These are phyloP conservation scores for Botrytis fabae DNA, from an alignment of 2,329 filamentous ascomycete genomes.

Conservation along the genomic window DNA sequence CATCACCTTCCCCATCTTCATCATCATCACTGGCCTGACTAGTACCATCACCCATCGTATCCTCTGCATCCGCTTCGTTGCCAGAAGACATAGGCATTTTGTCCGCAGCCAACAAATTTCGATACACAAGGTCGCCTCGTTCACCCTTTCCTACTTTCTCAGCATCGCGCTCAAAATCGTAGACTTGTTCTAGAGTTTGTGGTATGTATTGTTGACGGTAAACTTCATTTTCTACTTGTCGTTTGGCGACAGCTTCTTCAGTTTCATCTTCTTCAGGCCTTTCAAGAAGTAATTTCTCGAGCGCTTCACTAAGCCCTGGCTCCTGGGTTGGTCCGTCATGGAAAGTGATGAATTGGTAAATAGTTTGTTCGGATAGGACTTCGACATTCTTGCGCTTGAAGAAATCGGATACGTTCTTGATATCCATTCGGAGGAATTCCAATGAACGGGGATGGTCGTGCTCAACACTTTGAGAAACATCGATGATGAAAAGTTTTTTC, in stretches of 20 bases:
- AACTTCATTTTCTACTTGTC: conserved; percentile 83
- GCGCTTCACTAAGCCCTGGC: conserved; percentile 57
- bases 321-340: conserved; percentile 60
- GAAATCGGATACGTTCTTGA: conserved; percentile 95
- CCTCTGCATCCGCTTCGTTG: conserved; percentile 45
- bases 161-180: conserved; percentile 90
- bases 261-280: conserved; percentile 55
- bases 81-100: conserved; percentile 50
- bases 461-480: conserved; percentile 96
- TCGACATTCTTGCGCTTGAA: conserved; percentile 85
- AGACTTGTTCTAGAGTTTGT: conserved; percentile 92
- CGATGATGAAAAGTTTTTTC: conserved; percentile 84
- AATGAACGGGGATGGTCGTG: conserved; percentile 90
- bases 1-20: conserved; percentile 46
- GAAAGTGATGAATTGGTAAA: conserved; percentile 80
- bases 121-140: conserved; percentile 79
- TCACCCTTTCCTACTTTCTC: conserved; percentile 73
- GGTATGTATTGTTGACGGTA: conserved; percentile 97
- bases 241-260: conserved; percentile 54
- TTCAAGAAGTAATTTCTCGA: conserved; percentile 67
- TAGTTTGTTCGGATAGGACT: conserved; percentile 71
- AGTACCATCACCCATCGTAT: conserved; percentile 44
- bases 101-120: conserved; percentile 71
- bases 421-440: conserved; percentile 96
- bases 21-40: conserved; percentile 42